Evolutionary conservation across 371 early-diverging fungal species (phyloP), one percentile per base, ranked within the genome.

Genomic region (Lichtheimia ornata): DNA sequence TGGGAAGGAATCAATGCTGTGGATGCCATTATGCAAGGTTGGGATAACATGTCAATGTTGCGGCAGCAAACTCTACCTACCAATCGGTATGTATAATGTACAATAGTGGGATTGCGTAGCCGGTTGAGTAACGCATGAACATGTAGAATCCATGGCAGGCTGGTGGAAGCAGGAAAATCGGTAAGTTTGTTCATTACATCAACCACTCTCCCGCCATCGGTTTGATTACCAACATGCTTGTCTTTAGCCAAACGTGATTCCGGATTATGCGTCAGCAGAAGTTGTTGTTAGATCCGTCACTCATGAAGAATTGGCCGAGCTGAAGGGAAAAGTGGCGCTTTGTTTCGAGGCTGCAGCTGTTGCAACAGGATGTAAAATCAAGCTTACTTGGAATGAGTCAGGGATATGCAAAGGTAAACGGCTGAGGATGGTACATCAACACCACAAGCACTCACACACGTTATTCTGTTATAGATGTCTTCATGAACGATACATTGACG

Each of bases 1-100:
- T 88, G 86, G 87, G 84, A 83, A 20, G 90, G 93, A 20, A 69
- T 87, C 41, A 91, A 93, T 66, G 92, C 92, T 7, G 76, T 91
- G 45, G 89, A 91, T 65, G 91, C 93, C 1, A 69, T 86, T 22
- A 74, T 87, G 11, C 69, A 81, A 61, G 79, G 82, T 0, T 86
- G 88, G 77, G 79, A 82, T 45, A 80, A 75, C 30, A 79, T 91
- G 59, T 81, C 86, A 17, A 74, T 86, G 77, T 66, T 91, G 76
- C 81, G 91, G 27, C 91, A 92, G 61, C 91, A 92, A 59, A 74
- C 85, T 15, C 62, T 76, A 35, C 88, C 91, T n/a, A 77, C 82
- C 7, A 72, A 79, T 54, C 65, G 71, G 70, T 69, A 61, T 20
- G n/a, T 3, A 53, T 52, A 18, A 17, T 30, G n/a, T 5, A 28